These are phyloP conservation scores for Podospora comata DNA, from an alignment of 495 filamentous ascomycete species.

Conservation along the genomic window DNA sequence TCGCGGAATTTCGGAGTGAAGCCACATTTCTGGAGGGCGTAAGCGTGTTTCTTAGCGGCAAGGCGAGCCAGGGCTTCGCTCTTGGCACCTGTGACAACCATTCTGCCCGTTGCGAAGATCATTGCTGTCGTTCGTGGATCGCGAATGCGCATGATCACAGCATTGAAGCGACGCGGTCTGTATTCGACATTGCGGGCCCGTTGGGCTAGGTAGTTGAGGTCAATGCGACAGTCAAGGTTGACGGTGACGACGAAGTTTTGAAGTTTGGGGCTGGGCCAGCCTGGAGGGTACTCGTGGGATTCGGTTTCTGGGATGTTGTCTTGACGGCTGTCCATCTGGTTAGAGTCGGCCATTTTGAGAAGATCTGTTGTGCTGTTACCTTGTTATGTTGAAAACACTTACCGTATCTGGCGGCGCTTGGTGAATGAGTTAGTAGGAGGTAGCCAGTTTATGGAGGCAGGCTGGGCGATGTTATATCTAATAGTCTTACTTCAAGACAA, in stretches of 20 bases:
- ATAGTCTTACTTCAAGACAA: too few relatives aligned
- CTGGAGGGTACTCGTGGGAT: slow-evolving; percentile 10
- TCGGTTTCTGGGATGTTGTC: background rate
- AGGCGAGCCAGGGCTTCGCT: slow-evolving; percentile 89
- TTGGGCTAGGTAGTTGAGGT: slow-evolving; percentile 90
- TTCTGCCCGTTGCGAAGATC: slow-evolving; percentile 95
- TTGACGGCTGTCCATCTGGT: background rate
- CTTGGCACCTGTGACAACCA: slow-evolving; percentile 96
- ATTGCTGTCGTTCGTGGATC: slow-evolving; percentile 94
- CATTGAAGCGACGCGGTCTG: slow-evolving; percentile 95
- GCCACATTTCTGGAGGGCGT: slow-evolving; percentile 95
- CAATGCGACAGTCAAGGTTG: slow-evolving; percentile 90
- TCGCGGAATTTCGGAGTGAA: slow-evolving; percentile 95
- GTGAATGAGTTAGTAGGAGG: background rate
- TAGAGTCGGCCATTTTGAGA: background rate
- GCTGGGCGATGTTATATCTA: too few relatives aligned
- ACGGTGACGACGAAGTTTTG: slow-evolving; percentile 93
- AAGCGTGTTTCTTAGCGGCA: slow-evolving; percentile 91
- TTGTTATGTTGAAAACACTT: background rate
- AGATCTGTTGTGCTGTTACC: background rate
- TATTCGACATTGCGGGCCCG: slow-evolving; percentile 97
- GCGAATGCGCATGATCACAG: slow-evolving; percentile 97
- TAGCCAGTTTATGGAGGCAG: background rate
- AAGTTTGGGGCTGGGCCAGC: slow-evolving; percentile 23
- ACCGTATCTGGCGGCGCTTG: background rate